Evolutionary conservation across 306 rosid genomes (phyloP), one percentile per base, ranked within the genome.

Genomic region (Elaeagnus macrophylla): DNA sequence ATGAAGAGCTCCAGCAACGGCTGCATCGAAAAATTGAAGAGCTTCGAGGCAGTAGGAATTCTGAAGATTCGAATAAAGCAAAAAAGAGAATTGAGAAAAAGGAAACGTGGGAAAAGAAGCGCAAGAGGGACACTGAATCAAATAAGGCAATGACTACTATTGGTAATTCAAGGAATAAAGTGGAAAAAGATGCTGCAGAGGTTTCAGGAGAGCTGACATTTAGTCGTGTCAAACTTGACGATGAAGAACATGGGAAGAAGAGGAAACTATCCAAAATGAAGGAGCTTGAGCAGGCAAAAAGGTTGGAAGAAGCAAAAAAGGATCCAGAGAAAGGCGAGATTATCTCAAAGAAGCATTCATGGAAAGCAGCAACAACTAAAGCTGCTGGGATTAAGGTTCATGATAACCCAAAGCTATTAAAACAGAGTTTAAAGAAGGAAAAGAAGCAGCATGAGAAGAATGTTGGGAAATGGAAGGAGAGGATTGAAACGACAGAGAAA

Each of bases 321-420:
- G 91, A 86, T 63, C 91, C 97, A 1, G 84, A 74, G 59, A 79
- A 83, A 56, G 95, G 83, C 12, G 80, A 79, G 50, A 58, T 51
- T 9, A 42, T 86, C 58, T 77, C 79, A 7, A 70, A 76, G 60
- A 74, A 80, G 78, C 81, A 82, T 52, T 72, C 90, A 0, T 81
- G 95, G 97, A 72, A 66, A 25, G 76, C 95, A 15, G 97, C 95
- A 20, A 70, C 84, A 56, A 72, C 72, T 73, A 79, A 91, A 74
- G 94, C 94, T 57, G 75, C 86, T 9, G 94, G 97, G 55, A 40
- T 69, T 50, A 90, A 90, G 77, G 81, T 86, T 68, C 97, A 90
- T 12, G 95, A 90, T 61, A 81, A 90, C 65, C 91, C 88, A 1
- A 82, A 74, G 76, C 60, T 77, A 57, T 41, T 88, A 70, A 61